Evolutionary conservation across 2,329 filamentous ascomycete species (phyloP), one percentile per base, ranked within the genome.

Genomic region (Alternaria sp.): DNA sequence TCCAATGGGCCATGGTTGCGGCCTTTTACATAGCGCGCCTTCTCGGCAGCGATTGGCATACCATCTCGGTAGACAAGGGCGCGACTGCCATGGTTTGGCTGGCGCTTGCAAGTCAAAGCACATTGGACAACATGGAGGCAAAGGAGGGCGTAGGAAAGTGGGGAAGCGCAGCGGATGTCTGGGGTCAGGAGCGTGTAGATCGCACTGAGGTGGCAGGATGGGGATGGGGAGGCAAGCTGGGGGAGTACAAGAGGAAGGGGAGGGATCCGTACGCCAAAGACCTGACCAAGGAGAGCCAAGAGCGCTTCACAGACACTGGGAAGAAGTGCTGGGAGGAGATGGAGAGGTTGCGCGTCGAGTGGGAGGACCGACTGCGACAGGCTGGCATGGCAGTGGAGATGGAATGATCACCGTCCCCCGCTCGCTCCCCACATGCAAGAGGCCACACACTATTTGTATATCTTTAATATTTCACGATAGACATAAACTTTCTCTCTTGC

Each of bases 11-110:
- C 64, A 96, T 96, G 87, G 80, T 87, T 54, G 74, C 87, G 19
- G 83, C 87, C 4, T 90, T 96, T 77, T 90, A 89, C 77, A 46
- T 97, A 15, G 88, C 89, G 13, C 91, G 95, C 67, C 89, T 87
- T 83, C 77, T 93, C 25, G 96, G 96, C 52, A 96, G 92, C 3
- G 92, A 92, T 11, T 99, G 96, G 96, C 95, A 98, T 78, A 85
- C 87, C 1, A 85, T 92, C 52, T 86, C 86, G n/a, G 85, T 90
- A 0, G 97, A 97, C 81, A 86, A 87, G 19, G 94, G 91, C 45
- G 93, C 94, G 8, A 86, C 86, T 51, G 88, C 93, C 0, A 87
- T 92, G 6, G 90, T 91, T 23, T 97, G 92, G 91, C 81, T 97
- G 7, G 88, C 91, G 0, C 86, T 98, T 12, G 86, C 90, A 19